Base-by-base conservation (phyloP, 2,329 filamentous ascomycete genomes). In the Fusarium napiforme region DNA sequence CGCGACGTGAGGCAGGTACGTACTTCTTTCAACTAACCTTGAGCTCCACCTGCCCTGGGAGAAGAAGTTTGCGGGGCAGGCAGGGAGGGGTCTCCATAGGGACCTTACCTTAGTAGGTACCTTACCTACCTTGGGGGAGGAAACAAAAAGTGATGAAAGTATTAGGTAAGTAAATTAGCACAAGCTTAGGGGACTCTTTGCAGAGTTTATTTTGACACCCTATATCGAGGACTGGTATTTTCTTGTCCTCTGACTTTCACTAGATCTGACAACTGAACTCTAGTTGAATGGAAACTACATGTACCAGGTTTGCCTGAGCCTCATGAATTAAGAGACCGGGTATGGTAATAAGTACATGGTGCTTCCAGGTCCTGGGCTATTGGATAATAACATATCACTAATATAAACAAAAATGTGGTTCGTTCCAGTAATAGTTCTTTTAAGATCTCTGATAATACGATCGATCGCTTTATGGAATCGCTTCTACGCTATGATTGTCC, bases 401-500 rank as follows among this genome's bases (percentile, higher is more conserved):
- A 40, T 52, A 23, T 19, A 47, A 53, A 42, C 42, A 23, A 36
- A 57, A 26, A 36, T 47, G 19, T 26, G 26, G 28, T 37, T 37
- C 28, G 26, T n/a, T 37, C 26, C n/a, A 23, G 21, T 10, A 37
- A 60, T 32, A n/a, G 12, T 46, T 19, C 40, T 70, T 42, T 50
- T 37, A 65, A 64, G 39, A 61, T 63, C 52, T 64, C 46, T 55
- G 58, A 34, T 60, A 60, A 55, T 49, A 68, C 69, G 67, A 66
- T 68, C 53, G 56, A 66, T 70, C 56, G 56, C 58, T 55, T 71
- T 78, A 76, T 70, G 49, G 46, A 73, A 69, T 70, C 66, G 57
- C 60, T 60, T 56, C 37, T 45, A 62, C 34, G 70, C 71, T 72
- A 63, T 68, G 57, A 69, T 69, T 40, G 32, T 67, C 63, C 66